Percentiles rank a stretch among this genome's conserved stretches.
These are phyloP conservation scores for Marasmius oreades DNA, from an alignment of 1,284 basidiomycete genomes.

Conservation along the genomic window DNA sequence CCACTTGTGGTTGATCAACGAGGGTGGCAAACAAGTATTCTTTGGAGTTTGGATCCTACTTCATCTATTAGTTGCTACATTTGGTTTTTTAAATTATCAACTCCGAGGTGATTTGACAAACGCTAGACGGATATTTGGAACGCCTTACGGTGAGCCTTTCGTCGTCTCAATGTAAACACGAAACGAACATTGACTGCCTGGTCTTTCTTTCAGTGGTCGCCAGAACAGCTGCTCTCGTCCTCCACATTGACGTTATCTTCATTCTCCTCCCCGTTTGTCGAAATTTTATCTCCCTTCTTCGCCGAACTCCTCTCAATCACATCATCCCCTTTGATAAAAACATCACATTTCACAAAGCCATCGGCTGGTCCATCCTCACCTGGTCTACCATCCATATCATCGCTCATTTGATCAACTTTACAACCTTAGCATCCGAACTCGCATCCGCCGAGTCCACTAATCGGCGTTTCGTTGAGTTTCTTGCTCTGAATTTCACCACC, in stretches of 20 bases:
- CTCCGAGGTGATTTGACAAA: constrained; percentile 71
- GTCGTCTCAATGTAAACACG: background rate
- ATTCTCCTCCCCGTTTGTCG: constrained; percentile 90
- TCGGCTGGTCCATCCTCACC: constrained; percentile 81
- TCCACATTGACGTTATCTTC: constrained; percentile 86
- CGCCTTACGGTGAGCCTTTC: constrained; percentile 65
- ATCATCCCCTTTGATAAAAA: constrained; percentile 90
- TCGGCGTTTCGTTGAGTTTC: constrained; percentile 61
- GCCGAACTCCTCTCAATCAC: constrained; percentile 77
- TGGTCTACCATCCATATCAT: constrained; percentile 69
- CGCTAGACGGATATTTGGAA: constrained; percentile 67
- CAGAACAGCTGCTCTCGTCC: constrained; percentile 77
- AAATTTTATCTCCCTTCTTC: constrained; percentile 83
- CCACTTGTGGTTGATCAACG: constrained; percentile 87
- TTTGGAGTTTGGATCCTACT: constrained; percentile 76
- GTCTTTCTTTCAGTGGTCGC: constrained; percentile 58
- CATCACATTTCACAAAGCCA: constrained; percentile 84
- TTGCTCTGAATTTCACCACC: constrained; percentile 75
- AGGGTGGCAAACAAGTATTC: constrained; percentile 75
- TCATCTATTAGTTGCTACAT: constrained; percentile 67
- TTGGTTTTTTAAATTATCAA: constrained; percentile 76
- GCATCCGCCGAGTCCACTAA: constrained; percentile 47
- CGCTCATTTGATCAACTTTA: constrained; percentile 82
- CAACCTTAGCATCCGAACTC: constrained; percentile 59
- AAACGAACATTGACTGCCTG: background rate